Evolutionary conservation across 495 filamentous ascomycete species (phyloP).

Genomic region (Filosporella fistucella): DNA sequence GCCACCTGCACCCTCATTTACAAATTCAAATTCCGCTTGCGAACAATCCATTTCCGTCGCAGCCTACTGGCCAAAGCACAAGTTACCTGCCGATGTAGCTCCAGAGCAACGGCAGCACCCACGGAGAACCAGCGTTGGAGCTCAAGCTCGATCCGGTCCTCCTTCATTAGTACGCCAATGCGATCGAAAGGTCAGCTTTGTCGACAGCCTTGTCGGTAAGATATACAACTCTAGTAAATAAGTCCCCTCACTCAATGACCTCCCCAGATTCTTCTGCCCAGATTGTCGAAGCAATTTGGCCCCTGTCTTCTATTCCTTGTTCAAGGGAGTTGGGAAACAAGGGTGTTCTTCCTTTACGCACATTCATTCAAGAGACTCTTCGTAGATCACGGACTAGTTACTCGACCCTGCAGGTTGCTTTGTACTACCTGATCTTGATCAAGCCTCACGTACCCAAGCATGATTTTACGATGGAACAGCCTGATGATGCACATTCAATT

Average conservation of each 20-base stretch:
- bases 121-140: conserved; percentile 60
- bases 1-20: conserved; percentile 30
- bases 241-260: conserved; percentile 25
- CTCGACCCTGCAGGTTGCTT: conserved; percentile 91
- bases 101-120: conserved; percentile 75
- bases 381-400: conserved; percentile 93
- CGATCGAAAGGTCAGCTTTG: conserved; percentile 92
- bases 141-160: conserved; percentile 53
- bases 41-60: conserved; percentile 24
- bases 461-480: conserved; percentile 83
- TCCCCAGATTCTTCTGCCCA: conserved; percentile 88
- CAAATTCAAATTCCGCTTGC: conserved; percentile 23
- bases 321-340: conserved; percentile 52
- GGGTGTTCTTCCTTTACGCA: conserved; percentile 83
- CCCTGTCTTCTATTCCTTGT: conserved; percentile 60
- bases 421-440: conserved; percentile 94
- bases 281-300: conserved; percentile 97
- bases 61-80: conserved; percentile 28
- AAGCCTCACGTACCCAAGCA: conserved; percentile 81
- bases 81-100: conserved; percentile 38
- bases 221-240: conserved; percentile 17
- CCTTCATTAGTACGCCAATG: conserved; percentile 83
- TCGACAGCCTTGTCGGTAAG: conserved; percentile 99
- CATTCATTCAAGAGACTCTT: conserved; percentile 96
- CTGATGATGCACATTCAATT: conserved; percentile 63